A percentile compares a stretch with the other conserved stretches of the same genome.
phyloP scores from a whole-genome alignment of 306 rosid genomes.

The Ormosia emarginata region DNA sequence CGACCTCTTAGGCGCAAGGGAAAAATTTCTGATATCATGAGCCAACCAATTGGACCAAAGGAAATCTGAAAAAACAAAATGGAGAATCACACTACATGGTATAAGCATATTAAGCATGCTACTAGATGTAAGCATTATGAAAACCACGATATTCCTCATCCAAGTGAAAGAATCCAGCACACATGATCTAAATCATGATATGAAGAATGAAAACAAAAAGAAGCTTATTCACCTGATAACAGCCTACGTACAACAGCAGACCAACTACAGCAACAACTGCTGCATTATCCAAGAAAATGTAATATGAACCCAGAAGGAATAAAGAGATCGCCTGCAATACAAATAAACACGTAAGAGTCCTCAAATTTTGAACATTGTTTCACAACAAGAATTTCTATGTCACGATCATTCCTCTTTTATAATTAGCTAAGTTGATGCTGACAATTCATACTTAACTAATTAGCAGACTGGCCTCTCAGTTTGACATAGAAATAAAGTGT shows the following conservation, averaged over 20 bases:
- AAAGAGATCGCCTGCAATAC: constrained; percentile 76
- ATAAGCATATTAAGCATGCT: not conserved
- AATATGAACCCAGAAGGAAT: constrained; percentile 85
- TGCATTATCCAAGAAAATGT: constrained; percentile 60
- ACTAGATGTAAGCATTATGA: not conserved
- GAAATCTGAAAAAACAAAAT: constrained; percentile 62
- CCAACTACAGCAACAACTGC: constrained; percentile 75
- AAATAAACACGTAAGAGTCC: not conserved
- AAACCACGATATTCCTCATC: not conserved
- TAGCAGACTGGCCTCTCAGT: not conserved
- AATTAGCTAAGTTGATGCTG: not conserved
- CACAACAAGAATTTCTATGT: not conserved
- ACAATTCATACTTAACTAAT: not conserved
- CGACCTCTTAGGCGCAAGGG: constrained; percentile 87
- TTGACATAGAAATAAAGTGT: constrained; percentile 15
- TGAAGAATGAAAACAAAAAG: constrained; percentile 12
- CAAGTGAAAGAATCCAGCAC: not conserved
- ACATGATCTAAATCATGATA: not conserved
- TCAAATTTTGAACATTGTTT: not conserved
- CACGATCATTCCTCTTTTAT: not conserved
- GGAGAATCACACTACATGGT: not conserved
- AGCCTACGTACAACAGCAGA: constrained; percentile 80
- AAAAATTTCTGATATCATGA: constrained; percentile 92
- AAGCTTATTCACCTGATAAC: constrained; percentile 75
- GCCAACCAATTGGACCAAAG: constrained; percentile 98